phyloP scores from a whole-genome alignment of 352 stramenopile species.

The Phytophthora nicotianae region DNA sequence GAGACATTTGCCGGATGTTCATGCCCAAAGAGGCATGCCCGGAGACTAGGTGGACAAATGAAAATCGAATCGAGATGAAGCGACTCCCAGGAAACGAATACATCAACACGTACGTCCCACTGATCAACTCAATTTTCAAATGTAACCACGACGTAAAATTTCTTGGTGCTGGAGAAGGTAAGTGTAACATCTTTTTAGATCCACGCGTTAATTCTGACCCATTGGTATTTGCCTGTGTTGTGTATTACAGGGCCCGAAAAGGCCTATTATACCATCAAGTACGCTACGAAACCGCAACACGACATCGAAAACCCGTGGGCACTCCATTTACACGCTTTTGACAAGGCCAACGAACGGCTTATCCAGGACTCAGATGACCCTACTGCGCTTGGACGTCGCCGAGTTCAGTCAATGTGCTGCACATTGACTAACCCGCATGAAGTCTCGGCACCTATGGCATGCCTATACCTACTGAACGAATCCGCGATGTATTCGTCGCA shows the following conservation, averaged over 20 bases:
- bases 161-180: conserved; percentile 10
- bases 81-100: conserved; percentile 6
- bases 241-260: conserved; percentile 16
- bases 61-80: neutral
- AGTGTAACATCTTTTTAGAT: neutral
- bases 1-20: conserved; percentile 15
- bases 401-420: conserved; percentile 16
- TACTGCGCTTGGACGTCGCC: neutral
- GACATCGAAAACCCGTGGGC: conserved; percentile 10
- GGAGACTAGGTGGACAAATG: neutral
- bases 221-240: neutral
- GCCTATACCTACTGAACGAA: neutral
- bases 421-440: conserved; percentile 3
- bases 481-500: conserved; percentile 4
- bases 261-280: conserved; percentile 19
- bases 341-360: conserved; percentile 2
- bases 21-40: conserved; percentile 1
- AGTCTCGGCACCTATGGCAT: conserved; percentile 5
- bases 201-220: too few species aligned
- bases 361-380: neutral
- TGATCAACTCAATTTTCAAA: conserved; percentile 2
- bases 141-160: conserved; percentile 17
- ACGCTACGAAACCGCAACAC: conserved; percentile 12
- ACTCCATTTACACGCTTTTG: conserved; percentile 8
- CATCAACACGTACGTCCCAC: conserved; percentile 1